These are phyloP conservation scores for Aspergillus sojae DNA, from an alignment of 2,329 filamentous ascomycete genomes.

Conservation along the genomic window DNA sequence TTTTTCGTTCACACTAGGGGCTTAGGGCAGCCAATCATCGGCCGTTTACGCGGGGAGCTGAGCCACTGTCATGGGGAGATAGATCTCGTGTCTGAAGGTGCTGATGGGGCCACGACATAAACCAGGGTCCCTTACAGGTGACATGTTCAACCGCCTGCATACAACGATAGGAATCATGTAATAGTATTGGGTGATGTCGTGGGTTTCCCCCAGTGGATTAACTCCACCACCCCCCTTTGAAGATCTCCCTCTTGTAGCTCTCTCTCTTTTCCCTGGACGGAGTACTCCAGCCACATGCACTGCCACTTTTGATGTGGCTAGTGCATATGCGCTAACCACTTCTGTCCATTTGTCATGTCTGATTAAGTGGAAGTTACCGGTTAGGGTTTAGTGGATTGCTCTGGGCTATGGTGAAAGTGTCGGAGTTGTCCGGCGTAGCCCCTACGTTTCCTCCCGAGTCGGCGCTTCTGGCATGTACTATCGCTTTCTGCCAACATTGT, in stretches of 20 bases:
- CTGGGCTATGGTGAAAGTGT: neutral
- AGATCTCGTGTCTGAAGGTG: slow-evolving; percentile 19
- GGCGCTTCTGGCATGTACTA: slow-evolving; percentile 11
- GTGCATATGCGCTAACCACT: neutral
- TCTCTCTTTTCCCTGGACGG: too few relatives aligned
- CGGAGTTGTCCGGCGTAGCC: slow-evolving; percentile 10
- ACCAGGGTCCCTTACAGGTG: slow-evolving; percentile 18
- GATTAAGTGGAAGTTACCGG: neutral
- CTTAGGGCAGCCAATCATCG: slow-evolving; percentile 14
- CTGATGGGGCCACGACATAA: slow-evolving; percentile 13
- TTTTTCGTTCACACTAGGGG: neutral
- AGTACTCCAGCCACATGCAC: slow-evolving; percentile 9
- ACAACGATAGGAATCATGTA: neutral
- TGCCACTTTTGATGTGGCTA: slow-evolving; percentile 7
- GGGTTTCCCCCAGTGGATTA: neutral
- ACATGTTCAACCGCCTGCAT: slow-evolving; percentile 15
- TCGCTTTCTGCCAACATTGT: slow-evolving; percentile 8
- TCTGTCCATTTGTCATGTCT: slow-evolving; percentile 3
- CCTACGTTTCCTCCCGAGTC: neutral
- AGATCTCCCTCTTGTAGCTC: neutral
- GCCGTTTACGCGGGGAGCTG: neutral
- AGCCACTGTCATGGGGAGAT: slow-evolving; percentile 14
- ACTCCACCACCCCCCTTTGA: neutral
- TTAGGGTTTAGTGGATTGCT: neutral
- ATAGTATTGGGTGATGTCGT: slow-evolving; percentile 6